Percentiles rank a stretch among this genome's conserved stretches.
Evolutionary conservation across 108 stramenopile species (phyloP).

Genomic region (Fistulifera pelliculosa): DNA sequence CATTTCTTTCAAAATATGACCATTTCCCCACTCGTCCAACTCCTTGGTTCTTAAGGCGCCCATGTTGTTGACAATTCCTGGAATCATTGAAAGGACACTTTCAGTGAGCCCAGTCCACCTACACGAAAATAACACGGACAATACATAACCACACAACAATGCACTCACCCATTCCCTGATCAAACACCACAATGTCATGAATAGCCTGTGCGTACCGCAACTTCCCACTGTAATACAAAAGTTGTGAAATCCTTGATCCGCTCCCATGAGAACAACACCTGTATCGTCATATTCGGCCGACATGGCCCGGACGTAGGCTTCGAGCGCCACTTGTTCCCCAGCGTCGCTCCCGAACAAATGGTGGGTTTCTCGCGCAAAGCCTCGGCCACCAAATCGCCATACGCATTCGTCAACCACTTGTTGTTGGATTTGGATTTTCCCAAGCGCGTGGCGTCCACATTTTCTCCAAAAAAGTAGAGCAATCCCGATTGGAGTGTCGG

Average conservation of each 20-base stretch:
- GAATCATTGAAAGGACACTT: too few relatives aligned
- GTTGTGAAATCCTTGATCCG: conserved; percentile 66
- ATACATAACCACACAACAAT: background rate
- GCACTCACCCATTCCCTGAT: conserved; percentile 25
- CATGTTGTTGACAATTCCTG: conserved; percentile 50
- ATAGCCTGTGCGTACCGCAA: conserved; percentile 28
- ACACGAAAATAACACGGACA: too few relatives aligned
- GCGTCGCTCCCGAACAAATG: conserved; percentile 45
- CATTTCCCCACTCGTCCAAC: conserved; percentile 34
- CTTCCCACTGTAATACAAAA: conserved; percentile 40
- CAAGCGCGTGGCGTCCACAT: conserved; percentile 40
- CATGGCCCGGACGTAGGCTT: conserved; percentile 43
- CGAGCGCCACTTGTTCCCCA: conserved; percentile 53
- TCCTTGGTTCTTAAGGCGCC: conserved; percentile 32
- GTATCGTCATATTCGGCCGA: conserved; percentile 44
- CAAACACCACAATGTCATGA: conserved; percentile 30
- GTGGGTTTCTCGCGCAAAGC: conserved; percentile 34
- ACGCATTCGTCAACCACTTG: conserved; percentile 40
- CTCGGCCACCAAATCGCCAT: conserved; percentile 25
- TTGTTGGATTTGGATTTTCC: conserved; percentile 32
- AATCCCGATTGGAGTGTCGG: conserved; percentile 11
- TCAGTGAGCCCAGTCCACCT: too few relatives aligned
- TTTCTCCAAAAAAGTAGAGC: conserved; percentile 39
- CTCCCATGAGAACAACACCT: conserved; percentile 33
- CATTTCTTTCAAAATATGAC: conserved; percentile 17